Conservation (phyloP, 495 filamentous ascomycete genomes). For the Thermochaetoides thermophila region DNA sequence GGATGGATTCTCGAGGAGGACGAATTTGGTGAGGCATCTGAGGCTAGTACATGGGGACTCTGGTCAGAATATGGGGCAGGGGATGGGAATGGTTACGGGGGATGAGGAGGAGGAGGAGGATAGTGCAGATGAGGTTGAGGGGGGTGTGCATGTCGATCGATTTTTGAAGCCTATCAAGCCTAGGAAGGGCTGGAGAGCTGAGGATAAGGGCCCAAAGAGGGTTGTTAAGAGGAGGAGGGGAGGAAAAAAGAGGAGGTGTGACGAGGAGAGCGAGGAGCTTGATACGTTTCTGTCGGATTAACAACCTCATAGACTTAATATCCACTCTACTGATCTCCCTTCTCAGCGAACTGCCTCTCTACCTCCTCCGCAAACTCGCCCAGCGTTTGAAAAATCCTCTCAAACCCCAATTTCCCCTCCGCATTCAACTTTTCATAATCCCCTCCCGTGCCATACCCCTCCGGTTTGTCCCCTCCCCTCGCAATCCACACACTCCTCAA, state of each 20-base stretch:
- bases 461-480: constrained; percentile 32
- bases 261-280: too few relatives aligned
- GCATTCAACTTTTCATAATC: constrained; percentile 22
- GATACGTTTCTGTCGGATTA: too few relatives aligned
- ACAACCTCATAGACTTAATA: too few relatives aligned
- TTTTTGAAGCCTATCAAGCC: constrained; percentile 30
- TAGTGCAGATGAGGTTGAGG: constrained; percentile 36
- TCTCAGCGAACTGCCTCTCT: constrained; percentile 31
- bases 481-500: constrained; percentile 58
- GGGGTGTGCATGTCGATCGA: constrained; percentile 38
- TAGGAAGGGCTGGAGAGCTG: constrained; percentile 18
- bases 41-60: constrained; percentile 19
- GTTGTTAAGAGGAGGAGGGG: too few relatives aligned
- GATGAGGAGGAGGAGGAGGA: constrained; percentile 20
- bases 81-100: background rate
- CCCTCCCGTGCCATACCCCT: constrained; percentile 30
- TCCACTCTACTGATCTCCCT: constrained; percentile 7
- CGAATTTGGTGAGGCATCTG: constrained; percentile 16
- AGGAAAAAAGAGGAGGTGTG: background rate
- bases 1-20: constrained; percentile 5
- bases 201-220: too few relatives aligned
- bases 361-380: constrained; percentile 60
- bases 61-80: constrained; percentile 2
- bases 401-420: constrained; percentile 28
- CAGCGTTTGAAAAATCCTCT: constrained; percentile 43